Percentiles rank a stretch among this genome's conserved stretches.
Conservation (phyloP, 495 filamentous ascomycete genomes). For the Polyplosphaeria fusca region DNA sequence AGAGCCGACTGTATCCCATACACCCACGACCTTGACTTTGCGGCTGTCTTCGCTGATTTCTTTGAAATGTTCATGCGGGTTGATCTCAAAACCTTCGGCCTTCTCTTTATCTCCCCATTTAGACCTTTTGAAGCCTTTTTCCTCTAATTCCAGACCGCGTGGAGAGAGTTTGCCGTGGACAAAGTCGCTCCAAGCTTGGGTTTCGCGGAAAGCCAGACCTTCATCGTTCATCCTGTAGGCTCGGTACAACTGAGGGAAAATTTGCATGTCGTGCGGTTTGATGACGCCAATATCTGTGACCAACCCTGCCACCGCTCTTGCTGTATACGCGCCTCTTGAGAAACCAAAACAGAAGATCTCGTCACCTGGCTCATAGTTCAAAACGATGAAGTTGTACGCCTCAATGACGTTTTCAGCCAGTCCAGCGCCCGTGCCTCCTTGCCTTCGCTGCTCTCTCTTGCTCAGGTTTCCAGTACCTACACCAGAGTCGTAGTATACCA, state of each 20-base stretch:
- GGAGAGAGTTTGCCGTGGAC: slow-evolving; percentile 18
- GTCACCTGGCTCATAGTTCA: slow-evolving; percentile 54
- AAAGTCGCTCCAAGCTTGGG: slow-evolving; percentile 24
- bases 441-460: slow-evolving; percentile 7
- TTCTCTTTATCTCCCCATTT: neutral
- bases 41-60: slow-evolving; percentile 10
- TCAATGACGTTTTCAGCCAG: slow-evolving; percentile 48
- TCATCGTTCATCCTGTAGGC: slow-evolving; percentile 33
- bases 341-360: slow-evolving; percentile 61
- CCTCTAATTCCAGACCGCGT: slow-evolving; percentile 2
- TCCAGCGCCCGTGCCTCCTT: slow-evolving; percentile 37
- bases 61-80: slow-evolving; percentile 13
- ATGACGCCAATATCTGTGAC: slow-evolving; percentile 51
- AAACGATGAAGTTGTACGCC: slow-evolving; percentile 50
- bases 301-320: slow-evolving; percentile 54
- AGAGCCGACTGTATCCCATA: slow-evolving; percentile 60
- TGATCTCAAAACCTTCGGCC: slow-evolving; percentile 19
- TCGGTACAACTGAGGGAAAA: slow-evolving; percentile 38
- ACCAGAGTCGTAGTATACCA: slow-evolving; percentile 56
- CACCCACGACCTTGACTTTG: slow-evolving; percentile 53
- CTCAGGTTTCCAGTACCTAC: slow-evolving; percentile 46
- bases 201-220: slow-evolving; percentile 16
- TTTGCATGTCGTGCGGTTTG: slow-evolving; percentile 35
- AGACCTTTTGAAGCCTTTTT: neutral
- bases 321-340: slow-evolving; percentile 59